phyloP scores from a whole-genome alignment of 2,329 filamentous ascomycete species.

The Sphaerostilbella broomeana region DNA sequence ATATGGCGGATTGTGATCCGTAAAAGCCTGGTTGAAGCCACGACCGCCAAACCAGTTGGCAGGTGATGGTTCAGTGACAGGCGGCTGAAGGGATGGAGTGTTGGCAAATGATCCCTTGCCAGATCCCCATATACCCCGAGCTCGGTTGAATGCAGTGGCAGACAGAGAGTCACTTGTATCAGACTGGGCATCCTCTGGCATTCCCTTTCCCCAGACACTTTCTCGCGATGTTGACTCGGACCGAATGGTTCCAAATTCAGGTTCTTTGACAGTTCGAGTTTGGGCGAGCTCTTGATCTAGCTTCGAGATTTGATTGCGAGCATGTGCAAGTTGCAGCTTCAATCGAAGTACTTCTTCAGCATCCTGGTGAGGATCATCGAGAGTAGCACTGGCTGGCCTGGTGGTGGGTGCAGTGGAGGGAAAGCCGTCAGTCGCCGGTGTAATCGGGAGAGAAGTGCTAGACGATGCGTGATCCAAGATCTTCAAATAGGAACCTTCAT shows the following conservation, averaged over 20 bases:
- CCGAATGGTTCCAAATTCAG: conserved; percentile 21
- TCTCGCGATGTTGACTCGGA: conserved; percentile 28
- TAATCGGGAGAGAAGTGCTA: conserved; percentile 56
- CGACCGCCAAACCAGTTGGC: conserved; percentile 41
- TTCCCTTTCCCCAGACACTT: conserved; percentile 41
- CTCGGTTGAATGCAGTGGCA: conserved; percentile 44
- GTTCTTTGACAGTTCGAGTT: conserved; percentile 53
- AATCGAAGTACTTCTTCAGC: conserved; percentile 59
- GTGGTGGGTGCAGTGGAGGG: conserved; percentile 42
- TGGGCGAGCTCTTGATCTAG: conserved; percentile 67
- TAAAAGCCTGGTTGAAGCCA: conserved; percentile 31
- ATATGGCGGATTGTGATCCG: conserved; percentile 34
- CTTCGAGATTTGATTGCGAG: conserved; percentile 62
- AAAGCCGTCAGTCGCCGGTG: conserved; percentile 52
- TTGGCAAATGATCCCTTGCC: conserved; percentile 36
- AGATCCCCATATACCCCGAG: conserved; percentile 51
- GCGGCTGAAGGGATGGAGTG: conserved; percentile 27
- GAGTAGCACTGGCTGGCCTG: conserved; percentile 44
- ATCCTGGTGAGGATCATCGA: conserved; percentile 35
- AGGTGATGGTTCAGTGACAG: conserved; percentile 31
- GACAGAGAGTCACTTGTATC: conserved; percentile 51
- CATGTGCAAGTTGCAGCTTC: conserved; percentile 64
- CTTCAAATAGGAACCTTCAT: conserved; percentile 29
- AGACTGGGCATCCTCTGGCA: conserved; percentile 48
- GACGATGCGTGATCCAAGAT: conserved; percentile 43